Evolutionary conservation across 1,284 basidiomycete species (phyloP).

Genomic region (Ceratobasidium theobromae): DNA sequence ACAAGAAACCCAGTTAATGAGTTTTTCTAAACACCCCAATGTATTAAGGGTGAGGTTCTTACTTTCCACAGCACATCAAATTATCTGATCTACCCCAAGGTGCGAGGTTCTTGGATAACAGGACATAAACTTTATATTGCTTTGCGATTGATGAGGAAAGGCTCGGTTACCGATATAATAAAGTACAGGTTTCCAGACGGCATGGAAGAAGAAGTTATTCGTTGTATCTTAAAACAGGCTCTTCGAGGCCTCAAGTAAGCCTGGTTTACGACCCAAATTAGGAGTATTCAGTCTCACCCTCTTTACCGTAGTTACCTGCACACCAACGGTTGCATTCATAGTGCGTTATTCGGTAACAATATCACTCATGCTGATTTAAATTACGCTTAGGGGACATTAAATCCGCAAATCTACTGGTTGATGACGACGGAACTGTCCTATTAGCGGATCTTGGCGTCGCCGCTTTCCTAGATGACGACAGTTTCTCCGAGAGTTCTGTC

Average conservation of each 20-base stretch:
- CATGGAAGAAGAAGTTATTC: conserved; percentile 82
- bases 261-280: background rate
- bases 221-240: conserved; percentile 80
- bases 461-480: conserved; percentile 70
- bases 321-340: conserved; percentile 84
- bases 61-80: background rate
- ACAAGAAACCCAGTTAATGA: conserved; percentile 89
- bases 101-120: conserved; percentile 84
- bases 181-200: conserved; percentile 80
- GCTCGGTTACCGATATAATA: conserved; percentile 85
- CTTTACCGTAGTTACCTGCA: conserved; percentile 67
- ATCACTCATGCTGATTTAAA: background rate
- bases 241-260: conserved; percentile 79
- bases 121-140: conserved; percentile 85
- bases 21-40: conserved; percentile 63
- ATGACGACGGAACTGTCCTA: conserved; percentile 85
- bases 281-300: no score
- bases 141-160: conserved; percentile 84
- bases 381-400: conserved; percentile 61
- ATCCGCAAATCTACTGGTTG: conserved; percentile 84
- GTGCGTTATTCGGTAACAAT: conserved; percentile 40
- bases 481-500: conserved; percentile 7
- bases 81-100: conserved; percentile 71
- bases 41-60: conserved; percentile 14
- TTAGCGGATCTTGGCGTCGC: conserved; percentile 88